Evolutionary conservation across 441 rosid genomes (phyloP), one percentile per base, ranked within the genome.

Genomic region (Bruguiera hainesii): DNA sequence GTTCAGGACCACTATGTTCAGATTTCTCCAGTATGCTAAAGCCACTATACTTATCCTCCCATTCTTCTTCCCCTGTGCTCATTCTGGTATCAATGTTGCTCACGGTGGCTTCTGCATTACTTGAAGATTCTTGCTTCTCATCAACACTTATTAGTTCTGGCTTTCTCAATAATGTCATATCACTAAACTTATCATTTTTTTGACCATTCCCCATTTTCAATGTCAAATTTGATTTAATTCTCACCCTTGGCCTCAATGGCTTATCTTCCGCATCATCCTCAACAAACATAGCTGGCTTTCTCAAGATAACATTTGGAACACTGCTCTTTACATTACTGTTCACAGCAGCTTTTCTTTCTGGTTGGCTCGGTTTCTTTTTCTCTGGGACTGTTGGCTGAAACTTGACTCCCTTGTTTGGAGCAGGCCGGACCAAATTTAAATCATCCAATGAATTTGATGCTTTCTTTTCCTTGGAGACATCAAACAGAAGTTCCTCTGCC

Each of bases 291-390:
- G 78, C 68, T 11, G 96, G 97, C 81, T 87, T 94, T 73, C 97
- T 85, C 85, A 94, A 74, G 61, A 88, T 83, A 76, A 89, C 96
- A 85, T 91, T 84, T 42, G 97, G 97, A 71, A 89, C 73, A 60
- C 73, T 84, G 56, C 81, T 72, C 76, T 76, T 55, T 23, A 55
- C 25, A 55, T 55, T 85, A 1, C 68, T 70, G 72, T 73, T 68
- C 53, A 78, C 79, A 21, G 70, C 33, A 19, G 66, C 69, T 50
- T 74, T 78, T 63, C 63, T 72, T 65, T 73, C 72, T 4, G 79
- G 46, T 56, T 64, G 78, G 53, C 37, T 59, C 15, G 89, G 88
- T 81, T 81, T 86, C 77, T 78, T 84, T 48, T 72, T 21, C 74
- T 53, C 70, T 35, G 79, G 68, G 57, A 74, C 63, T 56, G 49